These are phyloP conservation scores for Clarireedia monteithiana DNA, from an alignment of 2,329 filamentous ascomycete genomes.

Conservation along the genomic window DNA sequence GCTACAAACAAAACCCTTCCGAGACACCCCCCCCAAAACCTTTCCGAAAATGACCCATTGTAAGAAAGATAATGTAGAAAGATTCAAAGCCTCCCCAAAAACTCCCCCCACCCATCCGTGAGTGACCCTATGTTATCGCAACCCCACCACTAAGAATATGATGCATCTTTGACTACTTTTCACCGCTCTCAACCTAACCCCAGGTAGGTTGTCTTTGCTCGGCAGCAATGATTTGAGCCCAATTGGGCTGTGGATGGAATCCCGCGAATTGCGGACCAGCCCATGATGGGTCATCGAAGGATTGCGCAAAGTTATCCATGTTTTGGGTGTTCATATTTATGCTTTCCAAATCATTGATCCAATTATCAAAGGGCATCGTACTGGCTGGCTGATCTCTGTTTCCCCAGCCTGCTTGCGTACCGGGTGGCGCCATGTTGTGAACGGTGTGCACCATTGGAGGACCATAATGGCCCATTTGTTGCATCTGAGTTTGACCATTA, in stretches of 20 bases:
- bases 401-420: conserved; percentile 1
- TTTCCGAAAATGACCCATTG: too few relatives aligned
- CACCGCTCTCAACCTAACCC: too few relatives aligned
- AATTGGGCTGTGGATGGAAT: neutral
- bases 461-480: conserved; percentile 6
- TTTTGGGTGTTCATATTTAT: conserved; percentile 9
- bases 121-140: too few relatives aligned
- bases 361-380: neutral
- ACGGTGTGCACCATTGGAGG: conserved; percentile 2
- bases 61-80: too few relatives aligned
- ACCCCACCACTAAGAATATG: too few relatives aligned
- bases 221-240: neutral
- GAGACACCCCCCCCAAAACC: too few relatives aligned
- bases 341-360: conserved; percentile 5
- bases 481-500: conserved; percentile 2
- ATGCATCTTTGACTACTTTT: too few relatives aligned
- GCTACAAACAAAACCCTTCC: too few relatives aligned
- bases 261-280: too few relatives aligned
- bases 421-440: conserved; percentile 8
- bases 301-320: conserved; percentile 7
- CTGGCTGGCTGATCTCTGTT: neutral
- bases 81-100: too few relatives aligned
- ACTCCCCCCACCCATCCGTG: too few relatives aligned
- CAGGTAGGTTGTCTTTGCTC: neutral
- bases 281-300: neutral